Conservation (phyloP, 2,329 filamentous ascomycete species). For the Paramyrothecium sp. region DNA sequence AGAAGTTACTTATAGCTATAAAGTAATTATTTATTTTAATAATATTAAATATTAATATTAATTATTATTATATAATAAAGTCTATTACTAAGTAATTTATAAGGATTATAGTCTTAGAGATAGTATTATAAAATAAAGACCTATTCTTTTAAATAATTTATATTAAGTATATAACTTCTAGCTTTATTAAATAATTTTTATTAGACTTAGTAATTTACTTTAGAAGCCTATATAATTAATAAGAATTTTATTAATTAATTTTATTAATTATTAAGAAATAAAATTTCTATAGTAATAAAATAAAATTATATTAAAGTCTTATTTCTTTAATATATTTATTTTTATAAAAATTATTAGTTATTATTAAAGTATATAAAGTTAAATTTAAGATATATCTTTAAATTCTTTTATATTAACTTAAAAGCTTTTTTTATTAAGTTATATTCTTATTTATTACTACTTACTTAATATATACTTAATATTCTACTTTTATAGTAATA, state of each 20-base stretch:
- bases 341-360: not conserved
- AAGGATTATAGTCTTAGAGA: not conserved
- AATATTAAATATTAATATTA: not conserved
- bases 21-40: not conserved
- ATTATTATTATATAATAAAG: not conserved
- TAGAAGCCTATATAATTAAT: too few relatives aligned
- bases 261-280: not conserved
- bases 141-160: not conserved
- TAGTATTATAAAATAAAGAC: not conserved
- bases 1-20: not conserved
- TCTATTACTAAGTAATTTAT: not conserved
- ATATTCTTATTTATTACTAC: not conserved
- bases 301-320: constrained; percentile 1
- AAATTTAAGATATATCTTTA: not conserved
- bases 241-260: not conserved
- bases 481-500: too few relatives aligned
- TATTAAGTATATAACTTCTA: too few relatives aligned
- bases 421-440: not conserved
- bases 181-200: too few relatives aligned
- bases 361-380: not conserved
- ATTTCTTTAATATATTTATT: not conserved
- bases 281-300: too few relatives aligned
- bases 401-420: not conserved
- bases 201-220: not conserved
- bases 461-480: too few relatives aligned